phyloP scores from a whole-genome alignment of 139 green algal species.

The Gonium pectorale region DNA sequence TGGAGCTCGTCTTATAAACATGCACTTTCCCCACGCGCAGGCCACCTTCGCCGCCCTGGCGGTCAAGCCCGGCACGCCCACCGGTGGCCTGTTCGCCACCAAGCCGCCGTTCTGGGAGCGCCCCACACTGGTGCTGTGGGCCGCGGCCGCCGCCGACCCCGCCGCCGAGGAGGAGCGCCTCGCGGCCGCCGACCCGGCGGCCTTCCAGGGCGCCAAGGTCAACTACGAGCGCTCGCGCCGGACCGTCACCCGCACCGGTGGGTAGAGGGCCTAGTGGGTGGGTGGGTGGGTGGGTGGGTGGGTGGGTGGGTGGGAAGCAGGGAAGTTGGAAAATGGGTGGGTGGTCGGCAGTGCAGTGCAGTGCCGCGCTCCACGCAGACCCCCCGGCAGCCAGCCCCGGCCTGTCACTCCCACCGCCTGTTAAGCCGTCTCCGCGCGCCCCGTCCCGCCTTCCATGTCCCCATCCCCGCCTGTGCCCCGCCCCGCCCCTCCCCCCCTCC shows the following conservation, averaged over 20 bases:
- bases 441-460: neutral
- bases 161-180: conserved; percentile 50
- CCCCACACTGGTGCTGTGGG: conserved; percentile 54
- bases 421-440: too few relatives aligned
- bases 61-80: conserved; percentile 44
- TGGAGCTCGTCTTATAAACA: too few relatives aligned
- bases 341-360: too few relatives aligned
- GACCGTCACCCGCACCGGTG: conserved; percentile 78
- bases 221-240: conserved; percentile 72
- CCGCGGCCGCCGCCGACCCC: conserved; percentile 35
- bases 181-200: neutral
- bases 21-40: neutral
- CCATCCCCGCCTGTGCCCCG: neutral
- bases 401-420: too few relatives aligned
- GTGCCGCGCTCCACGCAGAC: too few relatives aligned
- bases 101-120: conserved; percentile 85
- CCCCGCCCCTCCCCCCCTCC: conserved; percentile 1
- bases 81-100: conserved; percentile 63
- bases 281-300: too few relatives aligned
- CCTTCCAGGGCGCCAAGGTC: conserved; percentile 59
- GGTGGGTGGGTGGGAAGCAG: neutral
- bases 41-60: conserved; percentile 57
- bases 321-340: neutral
- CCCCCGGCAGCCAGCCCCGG: too few relatives aligned
- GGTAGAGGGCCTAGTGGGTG: neutral